Base-by-base conservation (phyloP, 2,329 filamentous ascomycete genomes). In the Aspergillus quadricinctus region DNA sequence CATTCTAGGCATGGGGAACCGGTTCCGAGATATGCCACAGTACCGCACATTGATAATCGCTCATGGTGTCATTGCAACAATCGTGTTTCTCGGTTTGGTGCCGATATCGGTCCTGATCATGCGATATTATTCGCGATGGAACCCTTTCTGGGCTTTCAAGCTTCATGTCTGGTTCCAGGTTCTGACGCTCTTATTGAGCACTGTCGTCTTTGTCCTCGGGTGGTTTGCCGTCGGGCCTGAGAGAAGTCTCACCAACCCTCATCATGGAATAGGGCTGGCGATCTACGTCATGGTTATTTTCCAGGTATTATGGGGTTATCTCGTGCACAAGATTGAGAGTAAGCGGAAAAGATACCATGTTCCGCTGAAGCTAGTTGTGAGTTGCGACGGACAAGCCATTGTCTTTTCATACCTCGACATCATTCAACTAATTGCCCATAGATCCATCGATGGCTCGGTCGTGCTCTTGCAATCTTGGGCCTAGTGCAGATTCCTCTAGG, bases 401-500 rank as follows among this genome's bases (percentile, higher is more conserved):
- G 2, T 29, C 31, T 35, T 25, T 27, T 50, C 45, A 8, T 29
- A 31, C n/a, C 9, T 27, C 14, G 41, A 5, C 14, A 11, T 11
- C 11, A 7, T 25, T 46, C 5, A 9, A 46, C 62, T 69, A 55
- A 65, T 79, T 77, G 21, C 81, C 80, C 80, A 40, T 80, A 89
- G 81, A 73, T 97, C 45, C 94, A 99, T 75, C 89, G 92, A 69
- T 97, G 94, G 91, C 76, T 89, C 19, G 94, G 94, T 19, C 82
- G 92, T 56, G 77, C 83, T 0, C 85, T 93, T 65, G 88, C 89
- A 2, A 75, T 97, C 19, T 79, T 99, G 3, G 94, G 90, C 0
- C 86, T 97, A 62, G 83, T 87, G 3, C 94, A 99, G 70, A 85
- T 99, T 10, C 89, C 94, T 0, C 80, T 99, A 0, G 94, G 94